These are phyloP conservation scores for Astragalus glycyphyllos DNA, from an alignment of 306 rosid genomes.

Conservation along the genomic window DNA sequence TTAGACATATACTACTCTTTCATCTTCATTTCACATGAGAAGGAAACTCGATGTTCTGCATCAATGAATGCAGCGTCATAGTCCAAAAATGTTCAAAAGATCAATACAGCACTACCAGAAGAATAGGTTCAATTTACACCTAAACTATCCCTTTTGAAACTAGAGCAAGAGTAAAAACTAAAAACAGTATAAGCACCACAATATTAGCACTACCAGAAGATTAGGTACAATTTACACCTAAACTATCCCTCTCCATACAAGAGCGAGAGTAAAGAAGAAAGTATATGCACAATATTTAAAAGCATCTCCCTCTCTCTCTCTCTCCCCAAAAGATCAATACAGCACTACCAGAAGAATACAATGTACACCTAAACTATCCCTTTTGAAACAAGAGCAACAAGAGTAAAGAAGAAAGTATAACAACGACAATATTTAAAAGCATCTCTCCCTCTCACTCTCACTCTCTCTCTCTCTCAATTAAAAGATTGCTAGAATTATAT, in stretches of 20 bases:
- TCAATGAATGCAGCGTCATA: conserved; percentile 22
- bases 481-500: not conserved
- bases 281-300: no score
- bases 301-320: no score
- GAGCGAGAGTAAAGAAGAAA: no score
- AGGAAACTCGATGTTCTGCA: not conserved
- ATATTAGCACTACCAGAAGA: not conserved
- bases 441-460: not conserved
- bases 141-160: conserved; percentile 11
- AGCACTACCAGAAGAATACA: not conserved
- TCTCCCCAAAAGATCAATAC: no score
- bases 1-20: not conserved
- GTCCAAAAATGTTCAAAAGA: conserved; percentile 1
- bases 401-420: not conserved
- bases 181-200: no score
- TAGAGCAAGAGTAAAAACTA: no score
- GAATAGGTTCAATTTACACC: conserved; percentile 7
- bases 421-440: not conserved
- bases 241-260: conserved; percentile 6
- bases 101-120: not conserved
- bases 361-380: not conserved
- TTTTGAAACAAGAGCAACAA: conserved; percentile 3
- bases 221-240: not conserved
- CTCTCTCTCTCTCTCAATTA: not conserved
- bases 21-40: not conserved